Percentiles rank a stretch among this genome's conserved stretches.
Conservation (phyloP, 106 monocot genomes). For the Vanilla planifolia region DNA sequence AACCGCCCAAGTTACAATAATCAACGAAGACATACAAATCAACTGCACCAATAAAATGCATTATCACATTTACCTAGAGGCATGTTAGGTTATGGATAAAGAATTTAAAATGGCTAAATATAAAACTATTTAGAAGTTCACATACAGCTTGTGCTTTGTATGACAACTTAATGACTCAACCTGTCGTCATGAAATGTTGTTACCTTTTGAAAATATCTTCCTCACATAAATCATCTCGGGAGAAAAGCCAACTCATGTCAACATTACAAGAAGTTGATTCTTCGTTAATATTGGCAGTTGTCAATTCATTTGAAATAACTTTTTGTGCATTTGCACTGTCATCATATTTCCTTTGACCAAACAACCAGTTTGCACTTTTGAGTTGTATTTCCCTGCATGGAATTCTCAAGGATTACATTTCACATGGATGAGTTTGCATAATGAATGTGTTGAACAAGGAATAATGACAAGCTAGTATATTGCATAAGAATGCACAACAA, state of each 20-base stretch:
- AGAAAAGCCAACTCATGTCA: conserved; percentile 46
- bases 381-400: conserved; percentile 91
- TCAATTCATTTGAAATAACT: conserved; percentile 22
- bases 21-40: background rate
- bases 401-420: background rate
- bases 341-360: conserved; percentile 90
- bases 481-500: background rate
- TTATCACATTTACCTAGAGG: background rate
- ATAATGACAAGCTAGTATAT: background rate
- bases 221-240: conserved; percentile 29
- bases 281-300: conserved; percentile 14
- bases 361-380: conserved; percentile 93
- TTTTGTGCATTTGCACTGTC: conserved; percentile 35
- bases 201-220: conserved; percentile 62
- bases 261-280: conserved; percentile 22
- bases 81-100: no score
- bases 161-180: background rate
- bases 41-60: background rate
- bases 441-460: background rate
- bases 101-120: no score
- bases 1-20: no score
- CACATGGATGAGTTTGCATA: background rate
- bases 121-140: no score
- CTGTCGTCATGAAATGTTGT: background rate
- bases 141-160: background rate